phyloP scores from a whole-genome alignment of 2,329 filamentous ascomycete genomes.

The Drechmeria coniospora region DNA sequence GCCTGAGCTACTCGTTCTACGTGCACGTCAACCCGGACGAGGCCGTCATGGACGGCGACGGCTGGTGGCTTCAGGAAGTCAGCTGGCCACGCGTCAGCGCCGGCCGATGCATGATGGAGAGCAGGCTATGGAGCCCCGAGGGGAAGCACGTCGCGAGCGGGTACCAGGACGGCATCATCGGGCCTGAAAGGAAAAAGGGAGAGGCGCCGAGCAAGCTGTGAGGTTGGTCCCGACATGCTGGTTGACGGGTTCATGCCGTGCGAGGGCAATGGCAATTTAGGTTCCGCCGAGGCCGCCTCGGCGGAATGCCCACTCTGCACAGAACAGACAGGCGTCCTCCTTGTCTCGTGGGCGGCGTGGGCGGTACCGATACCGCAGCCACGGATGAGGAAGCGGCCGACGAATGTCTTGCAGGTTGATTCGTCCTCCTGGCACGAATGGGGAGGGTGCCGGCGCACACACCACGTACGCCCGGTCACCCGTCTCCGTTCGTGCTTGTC shows the following conservation, averaged over 20 bases:
- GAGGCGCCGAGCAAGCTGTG: slow-evolving; percentile 11
- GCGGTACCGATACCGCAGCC: no score
- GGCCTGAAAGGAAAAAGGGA: slow-evolving; percentile 11
- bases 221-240: not conserved
- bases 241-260: no score
- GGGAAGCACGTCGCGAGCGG: slow-evolving; percentile 38
- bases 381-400: no score
- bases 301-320: no score
- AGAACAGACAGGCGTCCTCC: no score
- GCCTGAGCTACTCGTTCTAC: slow-evolving; percentile 34
- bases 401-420: no score
- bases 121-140: slow-evolving; percentile 36
- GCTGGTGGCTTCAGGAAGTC: slow-evolving; percentile 40
- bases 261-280: no score
- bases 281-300: no score
- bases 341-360: no score
- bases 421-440: not conserved
- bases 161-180: slow-evolving; percentile 35
- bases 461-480: not conserved
- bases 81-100: slow-evolving; percentile 30
- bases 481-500: not conserved
- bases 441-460: not conserved
- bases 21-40: slow-evolving; percentile 34
- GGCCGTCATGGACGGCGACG: slow-evolving; percentile 28
- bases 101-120: slow-evolving; percentile 30